Conservation (phyloP, 2,329 filamentous ascomycete genomes). For the Sporothrix inflata region DNA sequence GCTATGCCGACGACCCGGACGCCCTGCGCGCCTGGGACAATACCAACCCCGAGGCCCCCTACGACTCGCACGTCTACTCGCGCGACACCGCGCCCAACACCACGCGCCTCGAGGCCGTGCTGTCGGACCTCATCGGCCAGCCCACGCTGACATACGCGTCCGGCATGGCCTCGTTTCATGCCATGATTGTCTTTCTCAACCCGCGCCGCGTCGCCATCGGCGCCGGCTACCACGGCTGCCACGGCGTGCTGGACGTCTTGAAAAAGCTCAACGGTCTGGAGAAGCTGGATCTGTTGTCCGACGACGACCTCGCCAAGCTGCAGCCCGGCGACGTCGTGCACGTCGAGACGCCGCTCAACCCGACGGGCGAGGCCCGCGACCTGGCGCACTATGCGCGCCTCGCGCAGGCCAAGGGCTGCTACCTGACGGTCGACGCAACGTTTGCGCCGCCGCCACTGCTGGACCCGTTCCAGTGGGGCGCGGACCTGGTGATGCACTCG, state of each 20-base stretch:
- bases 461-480: conserved; percentile 80
- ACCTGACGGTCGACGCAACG: conserved; percentile 83
- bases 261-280: conserved; percentile 74
- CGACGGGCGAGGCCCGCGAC: conserved; percentile 77
- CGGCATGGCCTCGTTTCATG: conserved; percentile 87
- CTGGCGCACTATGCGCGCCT: conserved; percentile 71
- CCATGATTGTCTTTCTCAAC: conserved; percentile 79
- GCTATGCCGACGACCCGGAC: conserved; percentile 74
- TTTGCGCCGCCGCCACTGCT: conserved; percentile 90
- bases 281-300: conserved; percentile 66
- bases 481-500: conserved; percentile 86
- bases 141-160: conserved; percentile 78
- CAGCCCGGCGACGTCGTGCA: conserved; percentile 82
- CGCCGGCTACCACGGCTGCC: conserved; percentile 90
- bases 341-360: conserved; percentile 92
- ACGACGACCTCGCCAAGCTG: conserved; percentile 57
- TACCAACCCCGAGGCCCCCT: conserved; percentile 55
- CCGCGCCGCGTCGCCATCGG: conserved; percentile 81
- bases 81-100: conserved; percentile 77
- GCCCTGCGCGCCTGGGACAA: conserved; percentile 59
- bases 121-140: conserved; percentile 71
- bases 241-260: conserved; percentile 77
- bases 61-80: conserved; percentile 79
- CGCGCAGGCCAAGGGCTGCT: conserved; percentile 73
- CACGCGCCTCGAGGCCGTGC: conserved; percentile 81